These are phyloP conservation scores for Paraconiothyrium sp. DNA, from an alignment of 2,329 filamentous ascomycete species.

Conservation along the genomic window DNA sequence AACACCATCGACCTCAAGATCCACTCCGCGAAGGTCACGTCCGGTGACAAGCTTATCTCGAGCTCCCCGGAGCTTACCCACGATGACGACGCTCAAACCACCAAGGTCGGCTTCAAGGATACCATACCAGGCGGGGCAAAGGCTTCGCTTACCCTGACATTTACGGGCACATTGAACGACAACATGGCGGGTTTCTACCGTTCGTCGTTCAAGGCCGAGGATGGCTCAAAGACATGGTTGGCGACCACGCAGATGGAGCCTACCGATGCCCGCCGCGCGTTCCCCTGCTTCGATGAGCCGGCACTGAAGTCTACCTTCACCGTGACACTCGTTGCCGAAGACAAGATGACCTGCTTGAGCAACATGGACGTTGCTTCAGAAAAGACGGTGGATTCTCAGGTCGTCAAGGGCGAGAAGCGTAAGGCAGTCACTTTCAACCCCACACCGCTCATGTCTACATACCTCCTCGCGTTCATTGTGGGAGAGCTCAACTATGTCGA, in stretches of 20 bases:
- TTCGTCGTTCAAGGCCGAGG: conserved; percentile 85
- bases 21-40: conserved; percentile 74
- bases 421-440: conserved; percentile 93
- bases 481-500: conserved; percentile 95
- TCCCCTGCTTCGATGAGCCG: conserved; percentile 97
- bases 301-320: conserved; percentile 93
- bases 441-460: conserved; percentile 94
- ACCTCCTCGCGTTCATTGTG: conserved; percentile 91
- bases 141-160: conserved; percentile 79
- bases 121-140: conserved; percentile 77
- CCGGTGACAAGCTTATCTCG: conserved; percentile 65
- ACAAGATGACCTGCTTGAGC: conserved; percentile 88
- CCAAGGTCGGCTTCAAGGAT: conserved; percentile 81
- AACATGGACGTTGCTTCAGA: conserved; percentile 95
- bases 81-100: conserved; percentile 82
- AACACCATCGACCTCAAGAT: conserved; percentile 90
- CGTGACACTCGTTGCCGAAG: conserved; percentile 88
- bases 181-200: conserved; percentile 99
- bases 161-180: conserved; percentile 83
- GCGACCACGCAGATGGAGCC: conserved; percentile 97
- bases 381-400: conserved; percentile 73
- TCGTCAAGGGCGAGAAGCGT: conserved; percentile 68
- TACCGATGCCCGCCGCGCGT: conserved; percentile 89
- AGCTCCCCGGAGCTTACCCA: conserved; percentile 75
- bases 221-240: conserved; percentile 82